phyloP scores from a whole-genome alignment of 495 filamentous ascomycete species.

The Aspergillus nidulans region DNA sequence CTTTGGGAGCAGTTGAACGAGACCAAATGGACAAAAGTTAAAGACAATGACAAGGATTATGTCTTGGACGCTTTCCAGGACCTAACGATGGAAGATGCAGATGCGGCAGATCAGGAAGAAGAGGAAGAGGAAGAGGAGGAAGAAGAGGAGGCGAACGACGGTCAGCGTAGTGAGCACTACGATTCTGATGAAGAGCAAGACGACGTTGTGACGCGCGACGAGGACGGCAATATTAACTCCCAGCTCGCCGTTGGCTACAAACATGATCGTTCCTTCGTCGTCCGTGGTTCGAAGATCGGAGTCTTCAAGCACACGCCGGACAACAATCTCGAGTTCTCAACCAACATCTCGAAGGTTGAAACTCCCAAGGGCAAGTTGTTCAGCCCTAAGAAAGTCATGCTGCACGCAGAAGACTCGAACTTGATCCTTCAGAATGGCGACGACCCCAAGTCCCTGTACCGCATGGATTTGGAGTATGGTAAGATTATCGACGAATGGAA shows the following conservation, averaged over 20 bases:
- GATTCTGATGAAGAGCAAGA: conserved; percentile 91
- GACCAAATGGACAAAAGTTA: conserved; percentile 87
- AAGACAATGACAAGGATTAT: conserved; percentile 89
- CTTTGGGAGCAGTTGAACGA: conserved; percentile 97
- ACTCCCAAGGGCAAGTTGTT: conserved; percentile 85
- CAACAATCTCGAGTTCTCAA: conserved; percentile 94
- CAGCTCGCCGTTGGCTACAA: conserved; percentile 98
- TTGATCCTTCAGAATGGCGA: conserved; percentile 85
- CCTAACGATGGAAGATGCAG: conserved; percentile 80
- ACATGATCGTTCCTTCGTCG: conserved; percentile 93
- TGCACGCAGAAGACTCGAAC: conserved; percentile 87
- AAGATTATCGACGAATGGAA: conserved; percentile 99
- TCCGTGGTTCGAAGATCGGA: conserved; percentile 94
- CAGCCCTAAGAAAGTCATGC: conserved; percentile 96
- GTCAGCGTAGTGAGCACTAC: conserved; percentile 71
- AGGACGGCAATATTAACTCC: conserved; percentile 86
- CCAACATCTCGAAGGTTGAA: conserved; percentile 92
- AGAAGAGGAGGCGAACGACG: conserved; percentile 57
- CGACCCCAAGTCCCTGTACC: conserved; percentile 89
- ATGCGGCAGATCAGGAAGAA: conserved; percentile 50
- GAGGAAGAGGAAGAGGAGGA: conserved; percentile 66
- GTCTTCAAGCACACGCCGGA: conserved; percentile 96
- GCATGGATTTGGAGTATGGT: conserved; percentile 96
- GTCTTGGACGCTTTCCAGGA: conserved; percentile 95
- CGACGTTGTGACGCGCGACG: conserved; percentile 64